These are phyloP conservation scores for Aspergillus sp. DNA, from an alignment of 2,329 filamentous ascomycete species.

Conservation along the genomic window DNA sequence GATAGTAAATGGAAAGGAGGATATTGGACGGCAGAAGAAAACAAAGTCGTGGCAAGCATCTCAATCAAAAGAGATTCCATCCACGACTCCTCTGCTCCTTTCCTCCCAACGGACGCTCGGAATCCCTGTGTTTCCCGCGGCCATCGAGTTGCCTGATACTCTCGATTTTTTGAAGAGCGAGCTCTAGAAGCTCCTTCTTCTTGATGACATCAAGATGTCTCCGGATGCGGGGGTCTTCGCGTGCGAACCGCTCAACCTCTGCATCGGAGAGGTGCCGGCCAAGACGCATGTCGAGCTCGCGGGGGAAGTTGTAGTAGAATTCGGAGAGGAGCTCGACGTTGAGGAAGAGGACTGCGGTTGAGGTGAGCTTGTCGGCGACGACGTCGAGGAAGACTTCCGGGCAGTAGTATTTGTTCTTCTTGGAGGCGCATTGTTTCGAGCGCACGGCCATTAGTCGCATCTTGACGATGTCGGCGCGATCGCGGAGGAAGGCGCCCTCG, in stretches of 20 bases:
- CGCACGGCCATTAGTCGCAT: constrained; percentile 88
- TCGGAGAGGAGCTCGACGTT: constrained; percentile 96
- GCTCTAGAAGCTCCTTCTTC: constrained; percentile 88
- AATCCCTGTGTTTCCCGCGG: constrained; percentile 62
- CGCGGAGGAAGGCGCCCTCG: constrained; percentile 91
- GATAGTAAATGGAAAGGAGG: constrained; percentile 9
- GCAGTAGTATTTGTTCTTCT: constrained; percentile 93
- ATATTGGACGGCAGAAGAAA: neutral
- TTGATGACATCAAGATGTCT: constrained; percentile 89
- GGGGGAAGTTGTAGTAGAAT: constrained; percentile 97
- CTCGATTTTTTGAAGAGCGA: constrained; percentile 96
- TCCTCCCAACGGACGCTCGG: constrained; percentile 40
- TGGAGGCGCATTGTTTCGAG: constrained; percentile 81
- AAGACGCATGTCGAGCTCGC: constrained; percentile 85
- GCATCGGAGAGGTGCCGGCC: constrained; percentile 77
- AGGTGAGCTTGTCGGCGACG: constrained; percentile 90
- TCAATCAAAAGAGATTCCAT: constrained; percentile 51
- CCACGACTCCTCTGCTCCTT: constrained; percentile 45
- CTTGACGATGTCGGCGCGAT: constrained; percentile 85
- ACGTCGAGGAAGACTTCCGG: constrained; percentile 98
- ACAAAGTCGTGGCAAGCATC: constrained; percentile 4
- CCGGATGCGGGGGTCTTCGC: constrained; percentile 88
- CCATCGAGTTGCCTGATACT: constrained; percentile 82
- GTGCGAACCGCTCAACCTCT: constrained; percentile 86
- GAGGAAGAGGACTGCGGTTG: constrained; percentile 93